Percentiles rank a stretch among this genome's conserved stretches.
phyloP scores from a whole-genome alignment of 306 rosid species.

The Trifolium subterraneum region DNA sequence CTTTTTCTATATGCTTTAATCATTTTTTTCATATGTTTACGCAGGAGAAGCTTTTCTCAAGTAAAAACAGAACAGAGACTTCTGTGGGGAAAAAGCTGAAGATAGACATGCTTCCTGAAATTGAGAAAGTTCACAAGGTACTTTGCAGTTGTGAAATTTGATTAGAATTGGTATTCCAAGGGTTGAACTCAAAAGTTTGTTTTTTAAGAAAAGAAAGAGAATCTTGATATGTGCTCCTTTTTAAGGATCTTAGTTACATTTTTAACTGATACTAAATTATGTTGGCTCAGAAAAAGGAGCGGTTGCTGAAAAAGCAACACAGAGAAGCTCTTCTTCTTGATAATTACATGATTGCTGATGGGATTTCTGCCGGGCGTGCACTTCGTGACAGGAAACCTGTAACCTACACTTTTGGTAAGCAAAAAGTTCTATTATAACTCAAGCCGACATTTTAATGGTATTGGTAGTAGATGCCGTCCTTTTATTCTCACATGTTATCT shows the following conservation, averaged over 20 bases:
- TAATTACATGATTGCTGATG: slow-evolving; percentile 76
- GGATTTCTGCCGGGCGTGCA: slow-evolving; percentile 92
- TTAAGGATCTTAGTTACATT: slow-evolving; percentile 18
- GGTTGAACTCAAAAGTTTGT: slow-evolving; percentile 16
- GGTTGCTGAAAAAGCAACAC: slow-evolving; percentile 91
- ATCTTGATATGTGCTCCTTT: slow-evolving; percentile 33
- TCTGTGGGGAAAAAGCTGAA: slow-evolving; percentile 90
- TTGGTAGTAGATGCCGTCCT: slow-evolving; percentile 34
- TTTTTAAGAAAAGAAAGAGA: not conserved
- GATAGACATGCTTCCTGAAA: slow-evolving; percentile 96
- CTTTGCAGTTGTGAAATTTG: slow-evolving; percentile 30
- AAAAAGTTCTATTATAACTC: slow-evolving; percentile 30
- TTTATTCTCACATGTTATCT: slow-evolving; percentile 18
- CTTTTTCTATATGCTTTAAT: slow-evolving; percentile 37
- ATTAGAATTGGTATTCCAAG: slow-evolving; percentile 14
- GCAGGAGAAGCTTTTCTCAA: slow-evolving; percentile 94
- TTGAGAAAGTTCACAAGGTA: slow-evolving; percentile 99
- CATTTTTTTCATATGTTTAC: slow-evolving; percentile 41
- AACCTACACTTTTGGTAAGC: slow-evolving; percentile 93
- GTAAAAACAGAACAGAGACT: slow-evolving; percentile 88
- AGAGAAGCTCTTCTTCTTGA: slow-evolving; percentile 98
- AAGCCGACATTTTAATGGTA: slow-evolving; percentile 17
- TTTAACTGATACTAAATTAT: slow-evolving; percentile 33
- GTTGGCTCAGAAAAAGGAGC: slow-evolving; percentile 81
- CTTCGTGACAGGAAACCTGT: slow-evolving; percentile 99